Evolutionary conservation across 1,139 yeast genomes (phyloP), one percentile per base, ranked within the genome.

Genomic region (Yamadazyma sp.): DNA sequence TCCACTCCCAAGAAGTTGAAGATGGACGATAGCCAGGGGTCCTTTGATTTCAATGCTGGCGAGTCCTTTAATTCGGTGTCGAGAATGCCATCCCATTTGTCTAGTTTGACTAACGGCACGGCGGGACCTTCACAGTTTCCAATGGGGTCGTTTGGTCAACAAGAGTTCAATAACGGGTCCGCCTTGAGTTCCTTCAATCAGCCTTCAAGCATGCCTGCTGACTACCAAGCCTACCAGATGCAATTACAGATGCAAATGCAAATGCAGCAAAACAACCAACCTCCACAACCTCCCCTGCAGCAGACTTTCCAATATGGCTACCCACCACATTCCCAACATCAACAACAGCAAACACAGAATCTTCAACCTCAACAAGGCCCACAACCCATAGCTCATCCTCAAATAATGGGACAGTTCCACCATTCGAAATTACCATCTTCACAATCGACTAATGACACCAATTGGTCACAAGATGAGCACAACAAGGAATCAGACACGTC

Each of bases 401-500:
- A 48, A 29, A 38, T 46, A 44, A 59, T 58, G 65, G 68, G 55
- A 3, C 56, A 48, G 26, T 42, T 70, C 60, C 46, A 59, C 45
- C 53, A 61, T 63, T 44, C 49, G 6, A 61, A 62, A 38, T 49
- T 54, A 1, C 56, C 63, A 10, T 66, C 66, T 43, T 69, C 75
- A 7, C 74, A 67, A 48, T 67, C 74, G 2, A 69, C 75, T 6
- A 70, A 68, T 47, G 76, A 70, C 24, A 63, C 75, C 5, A 65
- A 61, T 40, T 70, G 76, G 76, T 70, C 76, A 1, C 73, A 68
- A 36, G 74, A 69, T 37, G 74, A 68, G 27, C 52, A 54, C 27
- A 71, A 65, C 33, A 67, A 64, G 37, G 76, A 71, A 33, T 62
- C 71, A 18, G 77, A 71, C 41, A 70, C 76, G 13, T 67, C 74